phyloP scores from a whole-genome alignment of 306 rosid species.

The Gynostemma pentaphyllum region DNA sequence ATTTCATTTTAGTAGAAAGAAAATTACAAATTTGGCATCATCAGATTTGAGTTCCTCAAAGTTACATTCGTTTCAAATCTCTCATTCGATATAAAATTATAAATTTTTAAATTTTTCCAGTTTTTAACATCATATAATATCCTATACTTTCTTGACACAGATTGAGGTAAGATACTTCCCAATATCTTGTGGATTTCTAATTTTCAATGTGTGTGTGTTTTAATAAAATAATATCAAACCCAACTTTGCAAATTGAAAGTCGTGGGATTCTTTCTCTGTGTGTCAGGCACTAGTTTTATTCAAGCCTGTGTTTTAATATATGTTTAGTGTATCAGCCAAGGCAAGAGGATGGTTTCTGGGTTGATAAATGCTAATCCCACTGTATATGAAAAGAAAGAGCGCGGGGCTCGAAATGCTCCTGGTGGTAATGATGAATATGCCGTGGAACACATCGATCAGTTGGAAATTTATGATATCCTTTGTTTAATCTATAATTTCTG shows the following conservation, averaged over 20 bases:
- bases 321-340: background rate
- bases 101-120: no score
- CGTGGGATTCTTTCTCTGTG: background rate
- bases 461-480: slow-evolving; percentile 89
- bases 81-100: no score
- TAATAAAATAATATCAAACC: background rate
- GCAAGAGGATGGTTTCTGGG: slow-evolving; percentile 46
- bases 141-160: no score
- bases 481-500: background rate
- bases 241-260: background rate
- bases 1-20: no score
- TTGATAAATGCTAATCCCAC: slow-evolving; percentile 77
- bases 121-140: no score
- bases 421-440: slow-evolving; percentile 28
- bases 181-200: no score
- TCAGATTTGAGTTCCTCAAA: no score
- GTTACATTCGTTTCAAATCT: no score
- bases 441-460: slow-evolving; percentile 60
- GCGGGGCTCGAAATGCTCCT: slow-evolving; percentile 41
- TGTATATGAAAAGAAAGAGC: slow-evolving; percentile 72
- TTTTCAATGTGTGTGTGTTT: background rate
- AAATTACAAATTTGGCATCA: no score
- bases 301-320: background rate
- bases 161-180: background rate
- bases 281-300: background rate